A percentile compares a stretch with the other conserved stretches of the same genome.
Evolutionary conservation across 2,329 filamentous ascomycete species (phyloP).

Genomic region (Fusarium dlaminii): DNA sequence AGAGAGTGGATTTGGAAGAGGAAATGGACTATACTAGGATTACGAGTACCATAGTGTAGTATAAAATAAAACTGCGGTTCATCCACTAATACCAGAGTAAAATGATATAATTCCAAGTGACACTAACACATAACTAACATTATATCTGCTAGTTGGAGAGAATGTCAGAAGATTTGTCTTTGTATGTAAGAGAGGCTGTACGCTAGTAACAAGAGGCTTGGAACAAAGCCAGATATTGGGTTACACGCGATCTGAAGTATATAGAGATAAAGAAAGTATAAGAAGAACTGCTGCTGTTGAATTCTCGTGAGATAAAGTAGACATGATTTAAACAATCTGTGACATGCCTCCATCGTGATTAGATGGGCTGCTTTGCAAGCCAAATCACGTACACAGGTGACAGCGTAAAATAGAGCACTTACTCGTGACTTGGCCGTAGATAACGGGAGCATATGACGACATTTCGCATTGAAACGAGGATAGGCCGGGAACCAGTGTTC

Average conservation of each 20-base stretch:
- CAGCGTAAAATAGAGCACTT: background rate
- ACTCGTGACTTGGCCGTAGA: background rate
- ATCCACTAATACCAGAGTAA: rapidly evolving
- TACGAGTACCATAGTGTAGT: background rate
- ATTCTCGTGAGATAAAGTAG: rapidly evolving
- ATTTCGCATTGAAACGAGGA: background rate
- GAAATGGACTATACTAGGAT: too few relatives aligned
- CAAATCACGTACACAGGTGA: background rate
- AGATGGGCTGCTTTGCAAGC: background rate
- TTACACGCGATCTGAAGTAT: background rate
- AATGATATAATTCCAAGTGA: too few relatives aligned
- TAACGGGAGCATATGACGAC: background rate
- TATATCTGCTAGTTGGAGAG: background rate
- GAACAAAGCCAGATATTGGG: background rate
- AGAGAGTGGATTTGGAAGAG: background rate
- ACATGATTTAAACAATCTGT: background rate
- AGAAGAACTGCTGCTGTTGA: too few relatives aligned
- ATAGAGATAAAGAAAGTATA: too few relatives aligned
- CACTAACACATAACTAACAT: background rate
- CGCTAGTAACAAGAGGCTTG: too few relatives aligned
- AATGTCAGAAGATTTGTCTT: too few relatives aligned
- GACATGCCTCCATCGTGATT: background rate
- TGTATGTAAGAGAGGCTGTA: background rate
- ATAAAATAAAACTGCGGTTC: background rate
- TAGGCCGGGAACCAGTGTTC: too few relatives aligned